Evolutionary conservation across 2,329 filamentous ascomycete genomes (phyloP), one percentile per base, ranked within the genome.

Genomic region (Biscogniauxia mediterranea): DNA sequence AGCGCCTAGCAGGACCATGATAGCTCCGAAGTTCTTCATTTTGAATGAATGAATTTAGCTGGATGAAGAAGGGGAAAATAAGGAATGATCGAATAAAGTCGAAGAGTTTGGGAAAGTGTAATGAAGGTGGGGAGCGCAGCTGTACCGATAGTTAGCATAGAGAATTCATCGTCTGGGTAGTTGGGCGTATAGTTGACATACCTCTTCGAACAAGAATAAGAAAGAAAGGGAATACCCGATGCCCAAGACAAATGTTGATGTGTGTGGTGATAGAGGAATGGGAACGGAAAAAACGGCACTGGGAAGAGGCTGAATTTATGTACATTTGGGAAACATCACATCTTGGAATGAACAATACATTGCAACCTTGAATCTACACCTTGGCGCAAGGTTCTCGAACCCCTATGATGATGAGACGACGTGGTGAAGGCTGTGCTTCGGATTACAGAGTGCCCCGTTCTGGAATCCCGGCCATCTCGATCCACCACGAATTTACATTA

Each of bases 1-100:
- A 55, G 76, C 61, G 62, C 76, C 75, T 66, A 78, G 61, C 66
- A 72, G 68, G 64, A 77, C 66, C 55, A 78, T 61, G 65, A 77
- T 71, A 62, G 74, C 69, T 65, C 71, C 71, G 65, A 77, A 70
- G 68, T 74, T 75, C 73, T 78, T 79, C 77, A 78, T 79, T 61
- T 66, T 77, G 74, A 66, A 63, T 58, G 62, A 63, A 64, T 63
- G 60, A 25, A 64, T 61, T 52, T 57, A 61, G 62, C 55, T 56
- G 57, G 51, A 64, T 59, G 55, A 55, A 59, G 67, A 64, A 66
- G 52, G 58, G 60, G 59, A 58, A 67, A 58, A 59, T 64, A 62
- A 62, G 55, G 57, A 57, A 64, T n/a, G 56, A 70, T n/a, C 38
- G 54, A 23, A 56, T 55, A 11, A 57, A 52, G 19, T 63, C 62